Evolutionary conservation across 495 filamentous ascomycete genomes (phyloP).

Genomic region (Tetracladium marchalianum): DNA sequence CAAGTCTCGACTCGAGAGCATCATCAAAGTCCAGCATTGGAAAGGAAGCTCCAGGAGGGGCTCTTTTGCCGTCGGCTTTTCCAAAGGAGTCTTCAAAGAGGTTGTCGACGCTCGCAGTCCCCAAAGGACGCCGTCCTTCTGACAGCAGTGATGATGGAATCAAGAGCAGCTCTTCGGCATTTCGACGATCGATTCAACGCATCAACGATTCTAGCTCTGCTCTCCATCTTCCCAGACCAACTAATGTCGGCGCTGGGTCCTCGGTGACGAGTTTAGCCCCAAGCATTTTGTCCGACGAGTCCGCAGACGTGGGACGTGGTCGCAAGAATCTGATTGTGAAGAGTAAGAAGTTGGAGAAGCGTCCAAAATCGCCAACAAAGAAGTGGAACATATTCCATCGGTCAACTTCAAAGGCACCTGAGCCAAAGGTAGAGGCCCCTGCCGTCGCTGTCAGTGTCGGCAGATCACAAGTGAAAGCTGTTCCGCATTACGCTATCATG

Average conservation of each 20-base stretch:
- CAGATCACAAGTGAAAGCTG: constrained; percentile 26
- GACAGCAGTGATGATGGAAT: constrained; percentile 43
- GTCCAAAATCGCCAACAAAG: constrained; percentile 46
- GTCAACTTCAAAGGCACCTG: constrained; percentile 31
- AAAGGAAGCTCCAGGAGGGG: constrained; percentile 22
- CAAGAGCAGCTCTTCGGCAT: constrained; percentile 30
- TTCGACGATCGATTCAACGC: constrained; percentile 41
- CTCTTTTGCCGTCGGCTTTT: constrained; percentile 42
- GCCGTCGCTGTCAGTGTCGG: constrained; percentile 29
- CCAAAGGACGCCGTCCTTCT: constrained; percentile 28
- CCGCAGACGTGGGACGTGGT: constrained; percentile 14
- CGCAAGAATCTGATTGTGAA: constrained; percentile 9
- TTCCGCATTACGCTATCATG: constrained; percentile 76
- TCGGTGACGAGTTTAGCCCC: constrained; percentile 39
- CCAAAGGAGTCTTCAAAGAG: constrained; percentile 19
- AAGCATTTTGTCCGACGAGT: constrained; percentile 43
- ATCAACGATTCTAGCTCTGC: constrained; percentile 21
- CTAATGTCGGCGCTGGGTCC: constrained; percentile 20
- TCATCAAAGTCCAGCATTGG: constrained; percentile 28
- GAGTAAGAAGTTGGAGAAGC: constrained; percentile 42
- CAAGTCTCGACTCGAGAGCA: constrained; percentile 41
- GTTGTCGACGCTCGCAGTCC: constrained; percentile 3
- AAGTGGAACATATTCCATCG: constrained; percentile 83
- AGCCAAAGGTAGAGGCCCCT: constrained; percentile 28
- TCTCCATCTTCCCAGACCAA: constrained; percentile 11